Base-by-base conservation (phyloP, 1,139 yeast genomes). In the Pneumocystis sp. region DNA sequence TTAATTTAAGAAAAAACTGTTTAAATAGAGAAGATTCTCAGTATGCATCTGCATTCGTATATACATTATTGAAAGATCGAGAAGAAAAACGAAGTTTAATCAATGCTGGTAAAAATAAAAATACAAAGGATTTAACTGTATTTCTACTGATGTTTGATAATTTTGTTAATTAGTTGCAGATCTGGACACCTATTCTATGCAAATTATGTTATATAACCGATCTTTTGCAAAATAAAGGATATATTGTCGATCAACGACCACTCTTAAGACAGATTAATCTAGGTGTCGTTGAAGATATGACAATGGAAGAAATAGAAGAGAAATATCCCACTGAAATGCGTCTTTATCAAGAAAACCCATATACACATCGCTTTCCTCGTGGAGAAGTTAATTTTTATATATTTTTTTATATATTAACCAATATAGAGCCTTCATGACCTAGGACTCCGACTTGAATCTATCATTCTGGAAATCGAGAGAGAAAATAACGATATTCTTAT, bases 381-480 rank as follows among this genome's bases (percentile, higher is more conserved):
- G 89, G 96, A 0, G 99, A 93, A 76, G 61, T 59, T 21, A 12
- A 3, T 3, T 17, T 42, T 12, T 31, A 50, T 21, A 40, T 50
- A 10, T 19, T 29, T 31, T 5, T 31, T 3, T 4, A 21, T 21
- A 59, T 5, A 39, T 31, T 10, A 8, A 59, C 17, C 10, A 4
- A 10, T 19, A 59, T 6, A 59, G 61, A 88, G 95, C 66, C 93
- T 90, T 74, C 98, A 93, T 75, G 98, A 93, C 75, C 80, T 95
- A 66, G 97, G 98, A 0, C 87, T 93, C 61, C 85, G 96, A 70
- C 83, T 95, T 76, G 98, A 95, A 75, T 96, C 98, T 0, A 79
- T 93, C 68, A 84, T 93, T 68, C 59, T 64, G n/a, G 97, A 91
- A 75, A 86, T 93, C 85, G 98, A 91, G 74, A 82, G 97, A 70